Base-by-base conservation (phyloP, 192 early-diverging fungal genomes). In the Backusella parvicylindrica region DNA sequence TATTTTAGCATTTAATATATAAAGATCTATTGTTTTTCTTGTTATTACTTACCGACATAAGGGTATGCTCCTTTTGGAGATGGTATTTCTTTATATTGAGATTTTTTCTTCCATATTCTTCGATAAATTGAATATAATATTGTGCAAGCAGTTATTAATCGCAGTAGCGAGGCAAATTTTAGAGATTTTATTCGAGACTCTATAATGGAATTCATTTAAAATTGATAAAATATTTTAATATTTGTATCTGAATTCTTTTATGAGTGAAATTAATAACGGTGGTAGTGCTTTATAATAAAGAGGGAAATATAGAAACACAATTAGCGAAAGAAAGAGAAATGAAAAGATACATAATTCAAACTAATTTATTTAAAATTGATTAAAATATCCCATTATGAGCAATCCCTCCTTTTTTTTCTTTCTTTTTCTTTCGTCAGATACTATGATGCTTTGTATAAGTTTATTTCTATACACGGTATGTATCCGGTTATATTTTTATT, bases 61-160 rank as follows among this genome's bases (percentile, higher is more conserved):
- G 71, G 71, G 28, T 72, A 72, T n/a, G 50, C 11, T 6, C 21
- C 49, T 47, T 36, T 26, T 11, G 71, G 71, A 6, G 35, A 60
- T 18, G 71, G 71, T 37, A 72, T 72, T 28, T 72, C 33, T 12
- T 63, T 72, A 38, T 68, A 38, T 26, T 28, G 21, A 1, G 53
- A 9, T 13, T 60, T 60, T 5, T 60, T 60, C 12, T 26, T 60
- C 53, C 11, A 60, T 60, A 60, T 26, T 28, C n/a, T 60, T 12
- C 53, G 23, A 28, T 60, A 60, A 12, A 60, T 60, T 13, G 53
- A 28, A 28, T 60, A 60, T 60, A 60, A 28, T 13, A 60, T 9
- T 28, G 53, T 13, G 26, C 26, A 60, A 28, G 26, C 23, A 28
- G 53, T 60, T 12, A 60, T 60, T 60, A 60, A n/a, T 60, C 53